These are phyloP conservation scores for Lophiotrema nucula DNA, from an alignment of 495 filamentous ascomycete genomes.

Conservation along the genomic window DNA sequence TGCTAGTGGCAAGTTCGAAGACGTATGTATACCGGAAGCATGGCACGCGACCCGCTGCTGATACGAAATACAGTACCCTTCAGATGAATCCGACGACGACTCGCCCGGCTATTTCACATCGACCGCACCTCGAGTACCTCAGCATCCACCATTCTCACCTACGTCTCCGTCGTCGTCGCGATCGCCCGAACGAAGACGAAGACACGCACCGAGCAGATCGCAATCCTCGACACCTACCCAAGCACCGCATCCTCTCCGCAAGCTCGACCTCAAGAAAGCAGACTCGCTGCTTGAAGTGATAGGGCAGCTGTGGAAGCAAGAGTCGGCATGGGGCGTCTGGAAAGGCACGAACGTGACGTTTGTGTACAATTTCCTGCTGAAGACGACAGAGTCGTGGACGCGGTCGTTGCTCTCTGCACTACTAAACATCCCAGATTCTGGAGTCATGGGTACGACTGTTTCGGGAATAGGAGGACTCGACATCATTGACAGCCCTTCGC, in stretches of 20 bases:
- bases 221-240: slow-evolving; percentile 39
- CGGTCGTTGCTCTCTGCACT: slow-evolving; percentile 79
- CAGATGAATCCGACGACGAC: slow-evolving; percentile 59
- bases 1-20: slow-evolving; percentile 47
- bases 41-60: no score
- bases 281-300: slow-evolving; percentile 77
- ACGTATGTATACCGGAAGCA: slow-evolving; percentile 51
- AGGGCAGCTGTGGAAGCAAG: slow-evolving; percentile 81
- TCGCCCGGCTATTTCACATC: slow-evolving; percentile 79
- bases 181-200: slow-evolving; percentile 14
- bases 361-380: slow-evolving; percentile 78
- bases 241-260: slow-evolving; percentile 51
- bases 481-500: slow-evolving; percentile 69
- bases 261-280: slow-evolving; percentile 64
- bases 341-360: slow-evolving; percentile 91
- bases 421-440: slow-evolving; percentile 77
- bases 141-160: slow-evolving; percentile 49
- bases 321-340: slow-evolving; percentile 89
- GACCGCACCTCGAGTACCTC: slow-evolving; percentile 51
- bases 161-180: slow-evolving; percentile 42
- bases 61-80: slow-evolving; percentile 49
- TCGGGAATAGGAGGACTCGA: slow-evolving; percentile 47
- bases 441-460: slow-evolving; percentile 45
- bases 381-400: slow-evolving; percentile 83
- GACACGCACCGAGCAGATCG: slow-evolving; percentile 30